Base-by-base conservation (phyloP, 2,329 filamentous ascomycete genomes). In the Trichoderma sp. region DNA sequence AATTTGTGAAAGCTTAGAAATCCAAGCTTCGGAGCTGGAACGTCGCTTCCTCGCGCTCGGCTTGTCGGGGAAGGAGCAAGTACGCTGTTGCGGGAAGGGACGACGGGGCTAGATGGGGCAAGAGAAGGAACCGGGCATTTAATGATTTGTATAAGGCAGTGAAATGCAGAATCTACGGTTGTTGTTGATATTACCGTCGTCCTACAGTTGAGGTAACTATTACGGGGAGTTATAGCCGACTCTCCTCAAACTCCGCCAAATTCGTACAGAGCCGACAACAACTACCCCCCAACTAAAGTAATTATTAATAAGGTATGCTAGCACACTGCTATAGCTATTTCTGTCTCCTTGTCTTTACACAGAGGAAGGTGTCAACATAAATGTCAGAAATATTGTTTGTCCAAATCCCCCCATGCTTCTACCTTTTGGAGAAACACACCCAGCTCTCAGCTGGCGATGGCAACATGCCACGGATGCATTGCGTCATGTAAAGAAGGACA, bases 391-490 rank as follows among this genome's bases (percentile, higher is more conserved):
- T 23, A 6, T 9, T 47, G 43, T n/a, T 4, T 47, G n/a, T 47
- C 17, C 20, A 20, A 58, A 3, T 43, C 1, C 13, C 13, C 43
- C 59, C 17, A 39, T 20, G 32, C 28, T 1, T 9, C 20, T 47
- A 12, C 12, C 34, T 9, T 12, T 32, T 15, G 30, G n/a, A 26
- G 4, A 43, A 34, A 28, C 34, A 26, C 57, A 36, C 43, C 13
- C 36, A 39, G 3, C 26, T 62, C 32, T 68, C 50, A 39, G 70
- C 62, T 70, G 67, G 36, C 23, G 36, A 72, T 72, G 71, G 71
- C 67, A 70, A 70, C 71, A 72, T 72, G 66, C 39, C 23, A 50
- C 50, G 71, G 68, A 47, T 70, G 71, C 58, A 72, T 72, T 53
- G 71, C 71, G 71, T 65, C 70, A 72, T 72, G 58, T 64, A 26